Base-by-base conservation (phyloP, 129 eudicot genomes). In the Daucus carota region DNA sequence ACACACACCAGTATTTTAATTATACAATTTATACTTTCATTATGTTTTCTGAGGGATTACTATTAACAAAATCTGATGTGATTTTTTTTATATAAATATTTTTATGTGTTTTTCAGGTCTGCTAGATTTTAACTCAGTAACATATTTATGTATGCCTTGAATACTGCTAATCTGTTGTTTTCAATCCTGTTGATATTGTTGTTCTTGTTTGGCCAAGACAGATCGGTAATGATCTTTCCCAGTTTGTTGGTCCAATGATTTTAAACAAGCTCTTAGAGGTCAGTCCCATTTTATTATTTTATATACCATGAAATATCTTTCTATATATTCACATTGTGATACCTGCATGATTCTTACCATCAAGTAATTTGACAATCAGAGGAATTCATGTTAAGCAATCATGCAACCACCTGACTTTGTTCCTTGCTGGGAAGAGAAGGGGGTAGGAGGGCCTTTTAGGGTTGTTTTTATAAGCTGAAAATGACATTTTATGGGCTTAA, bases 161-260 rank as follows among this genome's bases (percentile, higher is more conserved):
- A 0, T 14, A 63, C 50, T n/a, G 33, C 46, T 70, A 24, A 11
- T 52, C 22, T 77, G 10, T 14, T 77, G 11, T 65, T 66, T 50
- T 6, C 22, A 71, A 9, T 40, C 47, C 1, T n/a, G 3, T 28
- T 57, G 44, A 48, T 40, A 48, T 15, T 73, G 33, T 41, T 73
- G 57, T 42, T 80, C 24, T 26, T 77, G 66, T 17, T 69, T 77
- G 24, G 66, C 76, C 59, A 36, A 67, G 66, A 80, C 78, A 92
- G 97, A 86, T 92, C 26, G 92, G 96, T 12, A 92, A 86, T 83
- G 97, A 92, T 87, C 96, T 89, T 81, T 86, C 97, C 69, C 96
- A 89, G 82, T 88, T 92, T 77, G 86, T 87, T 47, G 97, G 97
- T 20, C 97, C 96, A 28, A 85, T 92, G 80, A 77, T 92, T 62